Percentiles rank a stretch among this genome's conserved stretches.
phyloP scores from a whole-genome alignment of 306 rosid genomes.

The Purshia tridentata region DNA sequence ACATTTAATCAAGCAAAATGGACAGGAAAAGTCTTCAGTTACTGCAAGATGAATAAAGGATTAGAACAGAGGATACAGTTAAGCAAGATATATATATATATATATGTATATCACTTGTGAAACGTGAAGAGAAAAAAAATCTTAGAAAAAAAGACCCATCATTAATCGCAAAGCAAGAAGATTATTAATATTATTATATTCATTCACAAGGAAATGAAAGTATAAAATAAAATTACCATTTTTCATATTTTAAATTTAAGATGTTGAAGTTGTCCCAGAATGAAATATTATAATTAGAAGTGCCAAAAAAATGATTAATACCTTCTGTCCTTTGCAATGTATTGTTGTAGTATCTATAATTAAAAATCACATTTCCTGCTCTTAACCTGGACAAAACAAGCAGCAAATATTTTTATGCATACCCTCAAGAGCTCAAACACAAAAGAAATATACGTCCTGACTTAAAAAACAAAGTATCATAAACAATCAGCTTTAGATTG shows the following conservation, averaged over 20 bases:
- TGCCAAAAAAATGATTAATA: slow-evolving; percentile 20
- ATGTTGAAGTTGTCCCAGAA: not conserved
- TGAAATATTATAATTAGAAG: not conserved
- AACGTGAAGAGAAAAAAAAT: not conserved
- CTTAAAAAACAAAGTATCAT: not conserved
- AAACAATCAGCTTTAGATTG: not conserved
- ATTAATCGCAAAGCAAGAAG: not conserved
- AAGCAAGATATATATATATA: no score
- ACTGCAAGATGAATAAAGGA: slow-evolving; percentile 50
- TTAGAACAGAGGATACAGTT: not conserved
- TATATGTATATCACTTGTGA: not conserved
- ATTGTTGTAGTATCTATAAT: slow-evolving; percentile 76
- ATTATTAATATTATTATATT: not conserved
- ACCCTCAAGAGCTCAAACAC: not conserved
- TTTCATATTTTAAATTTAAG: not conserved
- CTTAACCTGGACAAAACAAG: slow-evolving; percentile 62
- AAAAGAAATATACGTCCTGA: not conserved
- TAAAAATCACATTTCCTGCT: slow-evolving; percentile 66
- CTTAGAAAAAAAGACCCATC: slow-evolving; percentile 1
- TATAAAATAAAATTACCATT: not conserved
- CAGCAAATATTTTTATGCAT: slow-evolving; percentile 27
- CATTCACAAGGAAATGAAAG: slow-evolving; percentile 7
- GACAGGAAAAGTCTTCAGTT: slow-evolving; percentile 76
- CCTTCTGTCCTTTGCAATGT: slow-evolving; percentile 73
- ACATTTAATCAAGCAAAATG: slow-evolving; percentile 75